phyloP scores from a whole-genome alignment of 2,329 filamentous ascomycete genomes.

The Magnaporthiopsis incrustans region DNA sequence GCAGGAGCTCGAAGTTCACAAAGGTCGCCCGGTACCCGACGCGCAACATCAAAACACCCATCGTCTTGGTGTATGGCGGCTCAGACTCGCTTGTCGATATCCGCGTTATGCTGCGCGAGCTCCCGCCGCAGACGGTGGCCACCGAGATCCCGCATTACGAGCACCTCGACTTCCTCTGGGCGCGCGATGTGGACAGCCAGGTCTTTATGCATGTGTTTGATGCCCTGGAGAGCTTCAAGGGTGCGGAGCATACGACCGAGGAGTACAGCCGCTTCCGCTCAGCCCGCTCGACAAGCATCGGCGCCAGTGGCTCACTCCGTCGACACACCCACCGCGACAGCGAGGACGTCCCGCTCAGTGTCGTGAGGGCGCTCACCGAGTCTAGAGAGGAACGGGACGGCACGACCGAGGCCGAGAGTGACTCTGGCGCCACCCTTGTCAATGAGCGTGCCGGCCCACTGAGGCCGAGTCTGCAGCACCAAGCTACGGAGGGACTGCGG shows the following conservation, averaged over 20 bases:
- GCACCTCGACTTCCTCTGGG: conserved; percentile 96
- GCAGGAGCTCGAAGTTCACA: conserved; percentile 71
- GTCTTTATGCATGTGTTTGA: conserved; percentile 92
- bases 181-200: conserved; percentile 68
- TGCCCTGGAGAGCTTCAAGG: conserved; percentile 66
- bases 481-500: conserved; percentile 4
- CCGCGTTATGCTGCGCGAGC: conserved; percentile 79
- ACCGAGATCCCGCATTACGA: conserved; percentile 89
- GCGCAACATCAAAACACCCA: conserved; percentile 91
- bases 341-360: background rate
- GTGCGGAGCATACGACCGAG: conserved; percentile 48
- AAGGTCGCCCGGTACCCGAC: conserved; percentile 96
- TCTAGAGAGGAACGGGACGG: background rate
- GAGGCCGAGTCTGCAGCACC: conserved; percentile 4
- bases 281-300: conserved; percentile 42
- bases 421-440: conserved; percentile 2
- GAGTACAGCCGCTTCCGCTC: conserved; percentile 51
- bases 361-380: background rate
- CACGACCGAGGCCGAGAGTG: conserved; percentile 1
- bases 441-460: background rate
- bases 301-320: conserved; percentile 23
- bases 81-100: conserved; percentile 94
- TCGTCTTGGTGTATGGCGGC: conserved; percentile 88
- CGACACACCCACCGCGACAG: conserved; percentile 14
- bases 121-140: conserved; percentile 76